These are phyloP conservation scores for Aspergillus oerlinghausenensis DNA, from an alignment of 2,329 filamentous ascomycete genomes.

Conservation along the genomic window DNA sequence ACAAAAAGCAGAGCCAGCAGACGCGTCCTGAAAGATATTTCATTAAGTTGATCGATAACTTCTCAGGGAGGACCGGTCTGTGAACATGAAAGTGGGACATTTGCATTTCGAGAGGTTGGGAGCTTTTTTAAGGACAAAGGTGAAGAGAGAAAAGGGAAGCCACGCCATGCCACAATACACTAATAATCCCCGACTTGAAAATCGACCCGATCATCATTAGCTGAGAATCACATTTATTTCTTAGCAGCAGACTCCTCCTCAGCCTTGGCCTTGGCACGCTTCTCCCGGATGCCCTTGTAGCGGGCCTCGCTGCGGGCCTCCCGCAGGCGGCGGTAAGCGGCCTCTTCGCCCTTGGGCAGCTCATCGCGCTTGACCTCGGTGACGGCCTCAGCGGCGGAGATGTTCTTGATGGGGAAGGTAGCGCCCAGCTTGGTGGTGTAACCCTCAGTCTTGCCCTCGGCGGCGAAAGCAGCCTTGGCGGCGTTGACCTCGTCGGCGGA, in stretches of 20 bases:
- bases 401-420: conserved; percentile 68
- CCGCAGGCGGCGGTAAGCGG: conserved; percentile 82
- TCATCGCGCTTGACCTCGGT: conserved; percentile 77
- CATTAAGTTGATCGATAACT: neutral
- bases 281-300: conserved; percentile 79
- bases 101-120: conserved; percentile 36
- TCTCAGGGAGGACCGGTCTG: conserved; percentile 3
- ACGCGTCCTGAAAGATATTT: neutral
- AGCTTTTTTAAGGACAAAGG: conserved; percentile 35
- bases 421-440: conserved; percentile 51
- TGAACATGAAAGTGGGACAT: conserved; percentile 26
- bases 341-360: conserved; percentile 73
- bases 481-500: conserved; percentile 76
- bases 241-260: conserved; percentile 58
- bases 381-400: conserved; percentile 54
- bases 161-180: conserved; percentile 36
- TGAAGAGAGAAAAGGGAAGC: conserved; percentile 29
- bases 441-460: conserved; percentile 49
- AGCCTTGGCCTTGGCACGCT: conserved; percentile 81
- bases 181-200: conserved; percentile 31
- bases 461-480: conserved; percentile 53
- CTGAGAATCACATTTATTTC: conserved; percentile 44
- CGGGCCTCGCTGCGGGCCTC: conserved; percentile 78
- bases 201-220: conserved; percentile 39
- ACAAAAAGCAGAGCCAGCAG: neutral